Evolutionary conservation across 495 filamentous ascomycete genomes (phyloP), one percentile per base, ranked within the genome.

Genomic region (Hypoxylon lenormandii): DNA sequence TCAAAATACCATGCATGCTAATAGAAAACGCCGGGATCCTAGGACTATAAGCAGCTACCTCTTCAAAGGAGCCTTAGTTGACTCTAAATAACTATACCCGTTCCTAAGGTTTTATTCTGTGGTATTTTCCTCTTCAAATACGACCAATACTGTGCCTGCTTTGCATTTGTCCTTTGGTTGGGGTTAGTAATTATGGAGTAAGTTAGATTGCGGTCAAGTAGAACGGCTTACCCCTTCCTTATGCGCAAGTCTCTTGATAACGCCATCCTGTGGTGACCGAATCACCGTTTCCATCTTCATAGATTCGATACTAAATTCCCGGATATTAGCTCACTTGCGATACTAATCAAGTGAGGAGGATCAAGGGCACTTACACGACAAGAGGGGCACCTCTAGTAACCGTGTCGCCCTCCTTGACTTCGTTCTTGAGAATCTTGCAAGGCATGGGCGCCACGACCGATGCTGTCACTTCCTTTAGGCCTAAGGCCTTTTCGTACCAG

Each of bases 261-360:
- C 85, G 5, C 93, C 95, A 65, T 89, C 88, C 48, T 93, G 88
- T 10, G 95, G 95, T 66, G 91, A 94, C 62, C 95, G 84, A 61
- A 98, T 97, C 33, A 96, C 93, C 30, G 93, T 98, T 80, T 98
- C 95, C 95, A 98, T 98, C 85, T 98, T 98, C 95, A 98, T 98
- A 59, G 94, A 97, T 80, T 98, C 95, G 74, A 98, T 96, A 0
- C 84, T 84, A 46, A 10, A 22, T 15, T 15, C 10, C 4, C 47
- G 33, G 49, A 19, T n/a, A n/a, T n/a, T n/a, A n/a, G n/a, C n/a
- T n/a, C n/a, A n/a, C n/a, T n/a, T n/a, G n/a, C n/a, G n/a, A n/a
- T n/a, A n/a, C n/a, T n/a, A n/a, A n/a, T n/a, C n/a, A n/a, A n/a
- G n/a, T n/a, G n/a, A n/a, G n/a, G n/a, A n/a, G n/a, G n/a, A n/a